These are phyloP conservation scores for Suhomyces wounanorum DNA, from an alignment of 1,139 yeast species.

Conservation along the genomic window DNA sequence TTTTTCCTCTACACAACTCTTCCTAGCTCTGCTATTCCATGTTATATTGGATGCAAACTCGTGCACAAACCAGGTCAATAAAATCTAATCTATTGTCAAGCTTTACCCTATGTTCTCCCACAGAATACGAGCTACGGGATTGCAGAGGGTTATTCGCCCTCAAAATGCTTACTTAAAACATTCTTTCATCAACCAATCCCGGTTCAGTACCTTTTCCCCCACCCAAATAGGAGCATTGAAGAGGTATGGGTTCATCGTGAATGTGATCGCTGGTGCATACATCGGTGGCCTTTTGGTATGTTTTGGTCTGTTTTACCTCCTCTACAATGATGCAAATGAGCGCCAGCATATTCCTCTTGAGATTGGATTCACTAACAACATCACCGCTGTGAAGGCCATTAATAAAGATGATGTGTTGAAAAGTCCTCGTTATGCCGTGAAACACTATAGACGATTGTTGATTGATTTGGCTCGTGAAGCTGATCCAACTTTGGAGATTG, in stretches of 20 bases:
- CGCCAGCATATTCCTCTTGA: conserved; percentile 48
- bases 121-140: conserved; percentile 3
- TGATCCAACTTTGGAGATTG: conserved; percentile 28
- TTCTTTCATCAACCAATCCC: neutral
- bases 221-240: conserved; percentile 26
- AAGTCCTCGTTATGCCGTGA: conserved; percentile 47
- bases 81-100: neutral
- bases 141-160: neutral
- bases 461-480: conserved; percentile 38
- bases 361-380: conserved; percentile 34
- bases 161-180: neutral
- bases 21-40: too few relatives aligned
- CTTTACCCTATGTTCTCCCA: conserved; percentile 2
- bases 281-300: conserved; percentile 45
- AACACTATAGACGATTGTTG: conserved; percentile 45
- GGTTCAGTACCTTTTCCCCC: conserved; percentile 14
- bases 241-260: conserved; percentile 37
- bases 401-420: conserved; percentile 48
- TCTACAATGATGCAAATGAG: conserved; percentile 44
- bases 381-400: conserved; percentile 45
- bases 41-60: conserved; percentile 4
- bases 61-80: conserved; percentile 6
- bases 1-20: too few relatives aligned
- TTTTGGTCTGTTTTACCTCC: conserved; percentile 40
- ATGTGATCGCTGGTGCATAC: conserved; percentile 47